Evolutionary conservation across 805 yeast genomes (phyloP), one percentile per base, ranked within the genome.

Genomic region (Candida methanosorbosa): DNA sequence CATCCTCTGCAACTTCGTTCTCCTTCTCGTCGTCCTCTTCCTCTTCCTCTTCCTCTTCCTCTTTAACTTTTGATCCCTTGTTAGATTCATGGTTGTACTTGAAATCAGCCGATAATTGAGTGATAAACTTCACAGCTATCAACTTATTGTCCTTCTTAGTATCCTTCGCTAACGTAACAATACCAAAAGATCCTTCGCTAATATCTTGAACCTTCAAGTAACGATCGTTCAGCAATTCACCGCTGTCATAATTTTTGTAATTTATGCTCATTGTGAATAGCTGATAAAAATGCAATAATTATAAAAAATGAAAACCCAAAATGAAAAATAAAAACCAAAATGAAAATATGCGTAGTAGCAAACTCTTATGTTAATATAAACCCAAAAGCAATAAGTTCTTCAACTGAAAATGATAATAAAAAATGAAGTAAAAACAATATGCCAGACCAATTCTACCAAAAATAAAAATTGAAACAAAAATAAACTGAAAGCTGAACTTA

Each of bases 131-230:
- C 40, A 90, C 76, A 3, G 97, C 97, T 20, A 83, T 94, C 32
- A 82, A 59, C 36, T 64, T 61, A 41, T 64, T 49, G 21, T 54
- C 46, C 21, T 52, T 39, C 26, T 63, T 58, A 18, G 68, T 66
- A 55, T 90, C 95, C 48, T 76, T 78, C 9, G 95, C 97, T 18
- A 90, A 67, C 2, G 94, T 78, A 8, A 90, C 97, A 31, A 82
- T 72, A 33, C 97, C 97, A 57, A 85, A 90, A 0, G 97, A 85
- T 21, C 97, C 97, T 56, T 85, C 88, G 51, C 88, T 84, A 39
- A 90, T 73, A 50, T 78, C 84, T 38, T 74, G 76, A 17, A 86
- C 66, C 46, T 79, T 79, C 38, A 64, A 61, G 60, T 86, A 90
- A 37, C 82, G 65, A 36, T 66, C 66, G 39, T 77, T 70, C 37